Percentiles rank a stretch among this genome's conserved stretches.
These are phyloP conservation scores for Vitis amurensis DNA, from an alignment of 164 flowering plant genomes.

Conservation along the genomic window DNA sequence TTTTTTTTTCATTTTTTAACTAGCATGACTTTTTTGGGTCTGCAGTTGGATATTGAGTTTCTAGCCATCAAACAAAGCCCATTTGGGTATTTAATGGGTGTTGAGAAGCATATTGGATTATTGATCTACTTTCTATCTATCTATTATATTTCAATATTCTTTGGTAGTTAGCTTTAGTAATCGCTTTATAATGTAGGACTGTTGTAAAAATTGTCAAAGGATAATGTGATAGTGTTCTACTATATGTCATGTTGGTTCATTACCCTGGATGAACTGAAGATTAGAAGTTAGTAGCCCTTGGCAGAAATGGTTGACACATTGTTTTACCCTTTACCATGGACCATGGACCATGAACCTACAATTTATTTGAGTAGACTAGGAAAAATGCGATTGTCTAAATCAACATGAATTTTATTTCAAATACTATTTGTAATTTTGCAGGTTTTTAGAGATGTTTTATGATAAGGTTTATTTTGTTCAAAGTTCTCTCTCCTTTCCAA, in stretches of 20 bases:
- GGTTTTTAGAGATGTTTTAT: too few relatives aligned
- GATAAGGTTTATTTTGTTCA: too few relatives aligned
- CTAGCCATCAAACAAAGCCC: slow-evolving; percentile 81
- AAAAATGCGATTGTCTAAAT: not conserved
- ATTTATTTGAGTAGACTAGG: not conserved
- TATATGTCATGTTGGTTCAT: not conserved
- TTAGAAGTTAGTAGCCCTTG: not conserved
- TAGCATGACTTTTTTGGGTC: not conserved
- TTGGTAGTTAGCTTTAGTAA: too few relatives aligned
- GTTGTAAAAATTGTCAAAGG: slow-evolving; percentile 68
- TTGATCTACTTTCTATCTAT: not conserved
- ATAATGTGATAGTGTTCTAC: slow-evolving; percentile 16
- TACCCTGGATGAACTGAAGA: not conserved
- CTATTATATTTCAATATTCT: not conserved
- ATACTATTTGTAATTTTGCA: too few relatives aligned
- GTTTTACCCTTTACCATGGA: too few relatives aligned
- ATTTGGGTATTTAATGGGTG: slow-evolving; percentile 61
- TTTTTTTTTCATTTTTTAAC: not conserved
- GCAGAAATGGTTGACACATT: not conserved
- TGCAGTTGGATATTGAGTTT: slow-evolving; percentile 80
- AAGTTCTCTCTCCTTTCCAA: too few relatives aligned
- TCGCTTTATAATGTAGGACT: slow-evolving; percentile 38
- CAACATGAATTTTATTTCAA: not conserved
- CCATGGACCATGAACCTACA: not conserved
- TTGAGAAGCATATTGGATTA: not conserved